Conservation (phyloP, 805 yeast species). For the Candida peoriensis region DNA sequence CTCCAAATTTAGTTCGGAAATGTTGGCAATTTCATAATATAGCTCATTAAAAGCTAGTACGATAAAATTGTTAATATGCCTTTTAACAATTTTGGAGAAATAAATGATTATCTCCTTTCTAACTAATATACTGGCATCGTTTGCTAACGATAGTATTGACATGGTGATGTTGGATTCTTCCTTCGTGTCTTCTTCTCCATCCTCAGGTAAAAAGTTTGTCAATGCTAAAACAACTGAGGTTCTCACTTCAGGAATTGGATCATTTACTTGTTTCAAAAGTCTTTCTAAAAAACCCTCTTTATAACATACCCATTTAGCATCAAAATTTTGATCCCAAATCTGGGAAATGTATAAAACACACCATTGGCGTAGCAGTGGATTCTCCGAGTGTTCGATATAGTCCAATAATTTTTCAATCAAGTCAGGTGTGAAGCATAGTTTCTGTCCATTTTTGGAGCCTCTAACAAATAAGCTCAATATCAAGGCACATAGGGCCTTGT, state of each 20-base stretch:
- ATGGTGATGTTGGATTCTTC: constrained; percentile 70
- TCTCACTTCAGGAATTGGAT: constrained; percentile 94
- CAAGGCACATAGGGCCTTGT: constrained; percentile 93
- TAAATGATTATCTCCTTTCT: constrained; percentile 79
- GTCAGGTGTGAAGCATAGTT: constrained; percentile 70
- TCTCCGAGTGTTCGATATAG: constrained; percentile 68
- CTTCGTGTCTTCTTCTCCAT: constrained; percentile 40
- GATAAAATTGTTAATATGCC: constrained; percentile 67
- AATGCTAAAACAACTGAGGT: constrained; percentile 76
- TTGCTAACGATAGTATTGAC: constrained; percentile 58
- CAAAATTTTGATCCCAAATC: constrained; percentile 65
- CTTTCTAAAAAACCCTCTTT: constrained; percentile 58
- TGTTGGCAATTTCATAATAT: constrained; percentile 58
- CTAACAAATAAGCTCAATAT: constrained; percentile 80
- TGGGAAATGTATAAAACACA: constrained; percentile 75
- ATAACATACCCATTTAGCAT: constrained; percentile 67
- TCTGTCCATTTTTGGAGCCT: constrained; percentile 75
- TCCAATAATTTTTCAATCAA: constrained; percentile 60
- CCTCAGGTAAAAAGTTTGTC: constrained; percentile 57
- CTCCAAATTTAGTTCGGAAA: constrained; percentile 43
- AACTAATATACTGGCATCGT: constrained; percentile 88
- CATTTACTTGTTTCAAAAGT: constrained; percentile 57
- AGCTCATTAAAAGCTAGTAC: constrained; percentile 84
- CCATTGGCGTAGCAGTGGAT: constrained; percentile 91
- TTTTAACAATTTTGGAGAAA: constrained; percentile 66